Percentiles rank a stretch among this genome's conserved stretches.
Evolutionary conservation across 345 rosid genomes (phyloP).

Genomic region (Combretum micranthum): DNA sequence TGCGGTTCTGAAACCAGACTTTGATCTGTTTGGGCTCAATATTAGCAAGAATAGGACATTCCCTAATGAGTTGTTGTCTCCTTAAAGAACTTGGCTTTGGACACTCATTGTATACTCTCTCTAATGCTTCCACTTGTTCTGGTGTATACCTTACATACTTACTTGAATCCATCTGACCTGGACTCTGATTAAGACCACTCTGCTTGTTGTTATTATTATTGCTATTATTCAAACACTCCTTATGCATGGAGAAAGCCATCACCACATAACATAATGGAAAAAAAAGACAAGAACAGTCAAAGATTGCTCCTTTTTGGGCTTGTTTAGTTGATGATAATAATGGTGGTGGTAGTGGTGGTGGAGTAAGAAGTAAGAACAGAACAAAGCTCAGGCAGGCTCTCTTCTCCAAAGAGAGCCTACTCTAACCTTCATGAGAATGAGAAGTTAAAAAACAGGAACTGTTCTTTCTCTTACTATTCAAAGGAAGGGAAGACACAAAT

Average conservation of each 20-base stretch:
- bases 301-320: not conserved
- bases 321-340: no score
- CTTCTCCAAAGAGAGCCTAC: constrained; percentile 53
- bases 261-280: not conserved
- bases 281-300: not conserved
- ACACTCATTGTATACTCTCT: constrained; percentile 68
- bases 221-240: constrained; percentile 12
- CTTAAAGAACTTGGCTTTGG: constrained; percentile 74
- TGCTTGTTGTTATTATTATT: no score
- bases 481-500: no score
- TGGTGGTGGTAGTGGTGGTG: no score
- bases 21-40: constrained; percentile 69
- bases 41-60: constrained; percentile 58
- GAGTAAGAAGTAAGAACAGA: no score
- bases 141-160: constrained; percentile 74
- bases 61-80: constrained; percentile 71
- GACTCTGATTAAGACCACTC: constrained; percentile 1
- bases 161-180: constrained; percentile 47
- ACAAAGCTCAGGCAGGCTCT: constrained; percentile 38
- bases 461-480: not conserved
- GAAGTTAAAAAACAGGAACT: not conserved
- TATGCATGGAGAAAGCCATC: constrained; percentile 42
- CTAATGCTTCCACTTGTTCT: constrained; percentile 75
- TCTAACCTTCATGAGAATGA: constrained; percentile 33
- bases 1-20: constrained; percentile 71